A percentile compares a stretch with the other conserved stretches of the same genome.
These are phyloP conservation scores for Picea abies DNA, from an alignment of 83 land plant genomes.

Conservation along the genomic window DNA sequence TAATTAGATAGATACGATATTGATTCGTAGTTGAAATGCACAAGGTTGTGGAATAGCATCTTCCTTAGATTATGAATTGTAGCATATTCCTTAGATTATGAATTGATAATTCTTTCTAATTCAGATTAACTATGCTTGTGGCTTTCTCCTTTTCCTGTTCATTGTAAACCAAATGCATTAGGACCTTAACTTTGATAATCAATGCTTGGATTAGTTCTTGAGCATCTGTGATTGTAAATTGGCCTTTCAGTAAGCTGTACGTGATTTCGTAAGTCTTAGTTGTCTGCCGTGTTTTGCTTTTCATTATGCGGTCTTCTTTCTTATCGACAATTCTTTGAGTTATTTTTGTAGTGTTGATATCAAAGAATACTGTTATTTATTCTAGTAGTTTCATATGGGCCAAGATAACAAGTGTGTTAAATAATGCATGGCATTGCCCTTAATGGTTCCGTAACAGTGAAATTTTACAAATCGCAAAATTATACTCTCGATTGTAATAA, in stretches of 20 bases:
- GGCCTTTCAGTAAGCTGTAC: background rate
- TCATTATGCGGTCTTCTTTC: background rate
- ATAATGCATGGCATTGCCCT: background rate
- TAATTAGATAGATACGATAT: background rate
- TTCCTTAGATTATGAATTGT: too few species aligned
- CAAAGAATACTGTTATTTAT: background rate
- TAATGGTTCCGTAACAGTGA: background rate
- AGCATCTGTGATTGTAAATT: background rate
- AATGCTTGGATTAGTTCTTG: background rate
- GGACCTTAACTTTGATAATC: background rate
- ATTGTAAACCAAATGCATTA: background rate
- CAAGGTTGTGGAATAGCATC: background rate
- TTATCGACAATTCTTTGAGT: background rate
- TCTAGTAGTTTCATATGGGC: background rate
- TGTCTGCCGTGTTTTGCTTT: background rate
- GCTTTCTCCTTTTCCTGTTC: background rate
- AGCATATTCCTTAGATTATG: too few species aligned
- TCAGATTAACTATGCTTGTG: background rate
- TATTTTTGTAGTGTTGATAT: background rate
- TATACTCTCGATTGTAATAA: background rate
- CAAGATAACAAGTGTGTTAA: background rate
- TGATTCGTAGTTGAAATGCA: background rate
- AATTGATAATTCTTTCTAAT: background rate
- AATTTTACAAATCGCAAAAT: background rate
- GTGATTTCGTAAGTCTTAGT: background rate